phyloP scores from a whole-genome alignment of 345 rosid species.

The Citrus glauca region DNA sequence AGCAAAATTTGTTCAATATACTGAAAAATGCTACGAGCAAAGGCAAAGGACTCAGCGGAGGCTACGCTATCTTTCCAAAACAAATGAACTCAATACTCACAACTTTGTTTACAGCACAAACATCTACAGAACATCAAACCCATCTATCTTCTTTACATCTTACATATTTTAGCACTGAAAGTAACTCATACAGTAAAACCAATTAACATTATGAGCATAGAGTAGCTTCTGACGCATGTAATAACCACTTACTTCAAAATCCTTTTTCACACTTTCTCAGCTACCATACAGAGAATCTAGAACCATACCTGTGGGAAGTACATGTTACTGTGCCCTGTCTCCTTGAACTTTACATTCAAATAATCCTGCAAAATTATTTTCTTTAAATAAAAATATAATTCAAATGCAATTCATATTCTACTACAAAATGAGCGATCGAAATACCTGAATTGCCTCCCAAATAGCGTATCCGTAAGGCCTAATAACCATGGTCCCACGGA shows the following conservation, averaged over 20 bases:
- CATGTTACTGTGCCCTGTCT: slow-evolving; percentile 94
- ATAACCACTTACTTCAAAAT: too few relatives aligned
- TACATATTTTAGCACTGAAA: background rate
- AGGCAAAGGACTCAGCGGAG: background rate
- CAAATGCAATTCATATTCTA: background rate
- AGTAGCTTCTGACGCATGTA: background rate
- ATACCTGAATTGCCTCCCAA: slow-evolving; percentile 97
- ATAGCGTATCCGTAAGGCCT: slow-evolving; percentile 93
- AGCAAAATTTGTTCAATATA: background rate
- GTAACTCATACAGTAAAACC: background rate
- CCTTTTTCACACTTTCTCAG: background rate
- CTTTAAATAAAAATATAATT: background rate
- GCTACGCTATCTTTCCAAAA: background rate
- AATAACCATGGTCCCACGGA: slow-evolving; percentile 95
- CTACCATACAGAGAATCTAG: slow-evolving; percentile 7
- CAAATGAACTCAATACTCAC: background rate
- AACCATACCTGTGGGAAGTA: slow-evolving; percentile 86
- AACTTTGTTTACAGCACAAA: background rate
- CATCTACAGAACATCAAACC: background rate
- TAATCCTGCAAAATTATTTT: slow-evolving; percentile 50
- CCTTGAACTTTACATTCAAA: slow-evolving; percentile 86
- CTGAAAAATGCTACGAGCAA: background rate
- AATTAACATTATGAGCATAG: background rate
- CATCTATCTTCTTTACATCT: background rate
- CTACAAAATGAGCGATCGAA: background rate